Percentiles rank a stretch among this genome's conserved stretches.
Conservation (phyloP, 2,329 filamentous ascomycete genomes). For the Metarhizium album region DNA sequence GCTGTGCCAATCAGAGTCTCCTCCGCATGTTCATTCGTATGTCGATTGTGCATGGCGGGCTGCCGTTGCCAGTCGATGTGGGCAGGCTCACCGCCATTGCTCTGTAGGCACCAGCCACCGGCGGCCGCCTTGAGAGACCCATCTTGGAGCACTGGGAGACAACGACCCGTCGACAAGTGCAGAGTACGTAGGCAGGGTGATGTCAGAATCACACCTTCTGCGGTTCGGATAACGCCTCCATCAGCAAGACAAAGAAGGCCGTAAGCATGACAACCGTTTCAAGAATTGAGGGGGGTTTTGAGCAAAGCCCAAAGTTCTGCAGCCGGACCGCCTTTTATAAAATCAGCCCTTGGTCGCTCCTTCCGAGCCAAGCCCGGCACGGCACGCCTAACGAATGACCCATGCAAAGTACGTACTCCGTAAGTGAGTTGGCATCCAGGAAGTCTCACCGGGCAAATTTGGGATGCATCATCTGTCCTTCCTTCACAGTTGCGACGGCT, state of each 20-base stretch:
- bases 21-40: conserved; percentile 1
- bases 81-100: neutral
- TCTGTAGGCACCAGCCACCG: neutral
- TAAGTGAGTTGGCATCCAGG: conserved; percentile 9
- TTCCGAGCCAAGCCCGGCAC: conserved; percentile 2
- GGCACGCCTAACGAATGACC: neutral
- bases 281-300: neutral
- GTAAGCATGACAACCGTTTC: neutral
- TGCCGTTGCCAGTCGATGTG: neutral
- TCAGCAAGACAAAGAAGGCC: neutral
- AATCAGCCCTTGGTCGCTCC: conserved; percentile 1
- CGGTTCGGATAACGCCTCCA: neutral
- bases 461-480: neutral
- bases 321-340: conserved; percentile 8
- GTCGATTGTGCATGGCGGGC: neutral
- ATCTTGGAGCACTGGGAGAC: neutral
- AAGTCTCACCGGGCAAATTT: conserved; percentile 1
- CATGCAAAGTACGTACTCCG: too few species aligned
- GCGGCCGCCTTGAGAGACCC: neutral
- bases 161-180: neutral
- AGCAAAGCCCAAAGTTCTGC: neutral
- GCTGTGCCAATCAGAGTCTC: neutral
- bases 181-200: neutral
- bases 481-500: neutral
- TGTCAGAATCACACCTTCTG: neutral